Percentiles rank a stretch among this genome's conserved stretches.
Conservation (phyloP, 345 rosid genomes). For the Melaleuca alternifolia region DNA sequence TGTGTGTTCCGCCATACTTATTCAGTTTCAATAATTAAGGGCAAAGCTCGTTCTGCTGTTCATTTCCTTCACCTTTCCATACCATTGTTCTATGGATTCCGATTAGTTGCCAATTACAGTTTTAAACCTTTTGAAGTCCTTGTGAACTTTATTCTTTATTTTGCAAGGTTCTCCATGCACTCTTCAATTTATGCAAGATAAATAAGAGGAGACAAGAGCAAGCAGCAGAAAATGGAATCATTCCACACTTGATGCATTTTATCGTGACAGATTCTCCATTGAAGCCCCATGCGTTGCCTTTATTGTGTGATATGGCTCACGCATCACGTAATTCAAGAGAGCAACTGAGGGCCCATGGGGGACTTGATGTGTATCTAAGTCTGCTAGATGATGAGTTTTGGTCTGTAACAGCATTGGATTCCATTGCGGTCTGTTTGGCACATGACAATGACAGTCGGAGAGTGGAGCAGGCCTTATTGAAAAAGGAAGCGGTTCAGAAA, state of each 20-base stretch:
- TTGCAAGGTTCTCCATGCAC: constrained; percentile 85
- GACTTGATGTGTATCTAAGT: constrained; percentile 86
- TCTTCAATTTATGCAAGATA: constrained; percentile 97
- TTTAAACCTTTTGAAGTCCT: background rate
- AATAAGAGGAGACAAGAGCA: constrained; percentile 99
- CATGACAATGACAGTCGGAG: constrained; percentile 92
- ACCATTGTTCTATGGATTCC: background rate
- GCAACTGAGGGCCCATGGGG: constrained; percentile 94
- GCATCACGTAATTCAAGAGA: constrained; percentile 98
- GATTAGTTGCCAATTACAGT: background rate
- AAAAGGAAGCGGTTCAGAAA: constrained; percentile 77
- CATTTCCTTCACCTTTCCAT: background rate
- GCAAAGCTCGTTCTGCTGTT: background rate
- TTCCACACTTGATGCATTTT: constrained; percentile 91
- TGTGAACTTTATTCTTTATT: background rate
- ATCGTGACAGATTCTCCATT: constrained; percentile 70
- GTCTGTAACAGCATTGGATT: constrained; percentile 94
- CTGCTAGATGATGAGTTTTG: constrained; percentile 79
- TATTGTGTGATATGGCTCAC: constrained; percentile 98
- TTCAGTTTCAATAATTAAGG: background rate
- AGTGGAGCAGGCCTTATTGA: constrained; percentile 93
- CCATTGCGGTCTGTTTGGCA: constrained; percentile 94
- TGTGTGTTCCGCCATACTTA: background rate
- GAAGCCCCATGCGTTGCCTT: constrained; percentile 79
- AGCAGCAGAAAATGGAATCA: constrained; percentile 98